Base-by-base conservation (phyloP, 2,329 filamentous ascomycete species). In the Leptographium radiaticola region DNA sequence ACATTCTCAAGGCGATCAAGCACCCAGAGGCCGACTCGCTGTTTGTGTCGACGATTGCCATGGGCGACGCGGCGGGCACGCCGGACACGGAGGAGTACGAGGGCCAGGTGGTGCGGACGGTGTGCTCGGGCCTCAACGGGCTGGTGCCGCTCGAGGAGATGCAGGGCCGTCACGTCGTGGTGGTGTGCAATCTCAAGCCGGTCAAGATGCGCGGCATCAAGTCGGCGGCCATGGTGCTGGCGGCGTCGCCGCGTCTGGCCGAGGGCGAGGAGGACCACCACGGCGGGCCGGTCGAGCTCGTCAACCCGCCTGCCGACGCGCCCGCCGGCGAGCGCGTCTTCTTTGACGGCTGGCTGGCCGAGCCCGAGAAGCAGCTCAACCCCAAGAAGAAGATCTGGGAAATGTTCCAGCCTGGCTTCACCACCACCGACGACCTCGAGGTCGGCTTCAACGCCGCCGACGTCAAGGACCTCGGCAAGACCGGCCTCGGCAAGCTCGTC, bases 361-460 rank as follows among this genome's bases (percentile, higher is more conserved):
- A 95, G 75, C 89, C 93, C 0, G 93, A 98, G 77, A 85, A 84
- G 58, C 81, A 91, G 51, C 78, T 98, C 55, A 98, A 97, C 77
- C 93, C 93, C 55, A 98, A 98, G 84, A 98, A 97, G 83, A 97
- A 97, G 83, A 75, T 97, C 57, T 97, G 91, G 90, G 93, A 98
- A 77, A 88, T 79, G 11, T 88, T 95, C 71, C 91, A 97, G 76
- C 89, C 90, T 1, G 93, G 91, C 0, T 97, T 97, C 73, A 95
- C 87, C 34, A 98, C 91, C 9, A 95, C 86, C 1, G 84, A 85
- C 9, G 71, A 69, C 48, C 75, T 91, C 51, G 86, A 90, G 70
- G 91, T 95, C 39, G 89, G 79, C 0, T 98, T 97, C 66, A 87
- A 97, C 64, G 87, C 86, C 4, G 77, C 71, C 46, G 82, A 75